Base-by-base conservation (phyloP, 495 filamentous ascomycete species). In the Neurospora pannonica region DNA sequence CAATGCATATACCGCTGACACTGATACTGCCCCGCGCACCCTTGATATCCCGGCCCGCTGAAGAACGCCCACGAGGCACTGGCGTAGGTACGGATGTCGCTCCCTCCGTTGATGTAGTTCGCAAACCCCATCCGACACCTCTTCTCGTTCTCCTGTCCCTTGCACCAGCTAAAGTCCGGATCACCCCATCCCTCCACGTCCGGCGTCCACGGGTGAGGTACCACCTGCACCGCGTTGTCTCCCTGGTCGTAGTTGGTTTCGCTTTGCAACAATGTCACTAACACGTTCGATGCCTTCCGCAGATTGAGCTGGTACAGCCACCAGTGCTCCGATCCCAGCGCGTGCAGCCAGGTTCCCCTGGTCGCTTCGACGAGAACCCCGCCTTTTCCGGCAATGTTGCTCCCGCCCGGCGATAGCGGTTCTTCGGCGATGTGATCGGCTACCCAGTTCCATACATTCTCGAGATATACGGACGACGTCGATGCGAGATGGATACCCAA, bases 201-300 rank as follows among this genome's bases (percentile, higher is more conserved):
- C 81, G 84, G 76, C 4, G 74, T 76, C 84, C 86, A 86, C 85
- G 90, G 72, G 75, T 84, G 71, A 85, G 85, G 43, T 85, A 86
- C 76, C 6, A 74, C 21, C 70, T 73, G 71, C 11, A 17, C 86
- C 77, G 88, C 87, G 36, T 94, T 92, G 82, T 97, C 95, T 67
- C 89, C 87, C 83, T 96, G 93, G 85, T 92, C 93, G 84, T 97
- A 97, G 70, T 94, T 93, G 1, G 95, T 97, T 81, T 98, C 95
- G 36, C 91, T 90, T 79, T 98, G 95, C 70, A 97, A 93, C 75
- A 94, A 79, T 11, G 87, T 89, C 83, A 96, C 91, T 79, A 93
- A 90, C 43, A 97, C 87, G 77, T 95, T 92, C 71, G 89, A 82
- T 0, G 94, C 92, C 72, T 88, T 89, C 43, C 87, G 81, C 71